A percentile compares a stretch with the other conserved stretches of the same genome.
phyloP scores from a whole-genome alignment of 257 asterid genomes.

The Solanum tarijense region DNA sequence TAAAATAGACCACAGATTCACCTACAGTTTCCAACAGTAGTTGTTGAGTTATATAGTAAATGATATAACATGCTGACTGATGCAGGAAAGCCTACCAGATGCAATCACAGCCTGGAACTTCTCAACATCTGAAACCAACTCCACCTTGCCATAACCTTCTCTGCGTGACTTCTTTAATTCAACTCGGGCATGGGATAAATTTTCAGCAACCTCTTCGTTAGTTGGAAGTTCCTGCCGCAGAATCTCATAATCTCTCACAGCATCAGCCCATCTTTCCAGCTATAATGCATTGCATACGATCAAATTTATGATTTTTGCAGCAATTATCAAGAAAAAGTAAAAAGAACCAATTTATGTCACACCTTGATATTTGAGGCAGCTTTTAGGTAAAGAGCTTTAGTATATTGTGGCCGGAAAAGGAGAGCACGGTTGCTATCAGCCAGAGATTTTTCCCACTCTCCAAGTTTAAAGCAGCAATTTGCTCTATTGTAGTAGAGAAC shows the following conservation, averaged over 20 bases:
- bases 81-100: conserved; percentile 42
- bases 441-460: conserved; percentile 51
- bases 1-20: conserved; percentile 66
- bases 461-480: conserved; percentile 73
- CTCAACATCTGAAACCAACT: conserved; percentile 50
- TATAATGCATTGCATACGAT: conserved; percentile 36
- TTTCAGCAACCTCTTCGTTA: conserved; percentile 66
- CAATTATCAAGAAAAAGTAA: background rate
- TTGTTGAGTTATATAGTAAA: conserved; percentile 6
- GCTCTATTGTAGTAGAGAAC: conserved; percentile 75
- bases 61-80: conserved; percentile 19
- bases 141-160: conserved; percentile 88
- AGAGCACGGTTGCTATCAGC: conserved; percentile 71
- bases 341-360: background rate
- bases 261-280: conserved; percentile 88
- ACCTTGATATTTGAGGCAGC: conserved; percentile 68
- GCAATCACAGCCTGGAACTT: conserved; percentile 73
- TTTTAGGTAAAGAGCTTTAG: conserved; percentile 58
- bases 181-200: conserved; percentile 23
- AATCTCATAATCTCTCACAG: conserved; percentile 74
- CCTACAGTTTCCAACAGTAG: conserved; percentile 35
- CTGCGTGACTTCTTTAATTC: conserved; percentile 53
- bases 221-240: conserved; percentile 56
- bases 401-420: conserved; percentile 45
- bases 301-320: conserved; percentile 27